Conservation (phyloP, 805 yeast genomes). For the Schwanniomyces yamadae region DNA sequence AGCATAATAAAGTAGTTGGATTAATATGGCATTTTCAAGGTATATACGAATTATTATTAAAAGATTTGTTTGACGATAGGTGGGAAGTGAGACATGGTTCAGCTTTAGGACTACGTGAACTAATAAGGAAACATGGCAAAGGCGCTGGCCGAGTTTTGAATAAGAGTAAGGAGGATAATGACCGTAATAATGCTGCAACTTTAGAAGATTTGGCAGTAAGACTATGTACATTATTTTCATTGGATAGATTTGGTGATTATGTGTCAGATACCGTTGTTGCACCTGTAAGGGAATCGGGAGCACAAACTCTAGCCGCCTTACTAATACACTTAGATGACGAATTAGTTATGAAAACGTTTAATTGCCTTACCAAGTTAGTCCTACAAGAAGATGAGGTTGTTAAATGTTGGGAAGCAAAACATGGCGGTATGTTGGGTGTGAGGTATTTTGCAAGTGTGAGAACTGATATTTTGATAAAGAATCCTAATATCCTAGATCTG, state of each 20-base stretch:
- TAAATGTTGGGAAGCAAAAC: slow-evolving; percentile 92
- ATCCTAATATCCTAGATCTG: slow-evolving; percentile 59
- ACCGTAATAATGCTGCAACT: slow-evolving; percentile 59
- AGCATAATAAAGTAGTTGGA: slow-evolving; percentile 69
- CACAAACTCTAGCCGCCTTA: slow-evolving; percentile 89
- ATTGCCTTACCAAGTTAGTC: slow-evolving; percentile 64
- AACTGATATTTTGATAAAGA: slow-evolving; percentile 66
- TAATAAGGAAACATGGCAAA: slow-evolving; percentile 74
- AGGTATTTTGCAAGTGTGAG: slow-evolving; percentile 89
- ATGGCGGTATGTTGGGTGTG: slow-evolving; percentile 94
- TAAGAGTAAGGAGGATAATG: slow-evolving; percentile 59
- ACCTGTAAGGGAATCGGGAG: slow-evolving; percentile 95
- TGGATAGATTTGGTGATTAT: slow-evolving; percentile 95
- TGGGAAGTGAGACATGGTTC: slow-evolving; percentile 99
- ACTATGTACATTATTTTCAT: slow-evolving; percentile 78
- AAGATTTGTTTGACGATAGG: slow-evolving; percentile 75
- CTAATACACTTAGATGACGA: slow-evolving; percentile 68
- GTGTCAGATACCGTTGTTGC: slow-evolving; percentile 97
- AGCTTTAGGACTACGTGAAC: slow-evolving; percentile 85
- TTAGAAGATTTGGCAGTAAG: slow-evolving; percentile 88
- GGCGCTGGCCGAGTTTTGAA: slow-evolving; percentile 83
- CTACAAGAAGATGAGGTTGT: slow-evolving; percentile 55
- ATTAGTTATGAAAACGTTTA: slow-evolving; percentile 60
- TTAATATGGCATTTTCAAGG: slow-evolving; percentile 95
- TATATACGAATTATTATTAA: slow-evolving; percentile 74